Base-by-base conservation (phyloP, 768 basidiomycete species). In the Rhodosporidiobolus sp. region DNA sequence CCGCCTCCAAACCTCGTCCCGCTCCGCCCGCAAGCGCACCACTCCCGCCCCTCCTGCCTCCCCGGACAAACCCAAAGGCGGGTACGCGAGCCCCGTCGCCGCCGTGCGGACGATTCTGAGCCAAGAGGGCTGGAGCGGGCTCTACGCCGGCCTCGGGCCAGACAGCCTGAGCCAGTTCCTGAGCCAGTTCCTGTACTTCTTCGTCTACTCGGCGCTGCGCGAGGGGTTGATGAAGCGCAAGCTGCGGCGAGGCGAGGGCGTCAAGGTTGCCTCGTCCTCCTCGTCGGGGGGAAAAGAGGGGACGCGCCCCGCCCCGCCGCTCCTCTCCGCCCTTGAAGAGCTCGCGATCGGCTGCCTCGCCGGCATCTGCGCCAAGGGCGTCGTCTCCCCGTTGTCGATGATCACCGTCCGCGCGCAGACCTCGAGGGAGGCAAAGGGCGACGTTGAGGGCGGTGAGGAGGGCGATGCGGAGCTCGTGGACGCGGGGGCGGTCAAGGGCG, bases 111-210 rank as follows among this genome's bases (percentile, higher is more conserved):
- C 86, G 4, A 76, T 87, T 30, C 78, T 84, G 22, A 73, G 76
- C 11, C 82, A 82, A 35, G 78, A 85, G 59, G 86, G 87, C 1
- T 60, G 84, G 50, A 66, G 74, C 8, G 84, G 83, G 0, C 79
- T 88, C 26, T 88, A 87, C 74, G 83, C 84, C 65, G 87, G 87
- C 3, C 73, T 88, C 1, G 79, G 76, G 10, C 80, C 85, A 4
- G 87, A 89, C 78, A 84, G 86, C 2, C 83, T 83, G 49, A 85
- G 86, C 22, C 87, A 86, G 0, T 63, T 86, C 4, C 69, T 88
- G 3, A 86, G 86, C 20, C 87, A 85, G 77, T 87, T 88, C 75
- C 81, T 87, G 65, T 88, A 87, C 76, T 87, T 86, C 73, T 86
- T 86, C 70, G 83, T 85, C 71, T 87, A 87, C 76, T 83, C 87